Base-by-base conservation (phyloP, 2,329 filamentous ascomycete genomes). In the Dendrostoma leiphaemia region DNA sequence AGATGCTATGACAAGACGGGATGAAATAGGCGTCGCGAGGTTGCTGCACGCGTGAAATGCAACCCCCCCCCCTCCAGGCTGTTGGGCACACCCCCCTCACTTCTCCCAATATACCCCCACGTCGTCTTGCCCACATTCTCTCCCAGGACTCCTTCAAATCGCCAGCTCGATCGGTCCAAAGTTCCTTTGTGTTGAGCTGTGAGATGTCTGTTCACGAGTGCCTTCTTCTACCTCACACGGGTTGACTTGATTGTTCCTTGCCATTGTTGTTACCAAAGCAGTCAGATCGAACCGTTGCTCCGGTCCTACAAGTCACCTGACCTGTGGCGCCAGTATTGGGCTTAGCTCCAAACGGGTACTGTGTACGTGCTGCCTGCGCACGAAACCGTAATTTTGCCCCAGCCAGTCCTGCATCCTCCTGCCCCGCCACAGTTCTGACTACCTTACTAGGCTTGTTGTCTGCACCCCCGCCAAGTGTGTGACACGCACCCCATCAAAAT, bases 351-450 rank as follows among this genome's bases (percentile, higher is more conserved):
- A 34, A 13, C 44, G 28, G 28, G 28, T 19, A 29, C 29, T n/a
- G n/a, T n/a, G n/a, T n/a, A n/a, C n/a, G n/a, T n/a, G n/a, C n/a
- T n/a, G n/a, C n/a, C n/a, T n/a, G n/a, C n/a, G n/a, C n/a, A n/a
- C n/a, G n/a, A n/a, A n/a, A n/a, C n/a, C n/a, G n/a, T n/a, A n/a
- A 46, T 46, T 46, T 46, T 46, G 28, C 28, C 34, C 44, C 12
- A 12, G 44, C 44, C 44, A n/a, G n/a, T n/a, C n/a, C n/a, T n/a
- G n/a, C n/a, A n/a, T n/a, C n/a, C n/a, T n/a, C n/a, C n/a, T n/a
- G n/a, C n/a, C n/a, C n/a, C n/a, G n/a, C n/a, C n/a, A n/a, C n/a
- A n/a, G n/a, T n/a, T n/a, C n/a, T n/a, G n/a, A n/a, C n/a, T n/a
- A n/a, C n/a, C n/a, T n/a, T n/a, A n/a, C n/a, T n/a, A n/a, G n/a